Base-by-base conservation (phyloP, 2,329 filamentous ascomycete genomes). In the Aspergillus oerlinghausenensis region DNA sequence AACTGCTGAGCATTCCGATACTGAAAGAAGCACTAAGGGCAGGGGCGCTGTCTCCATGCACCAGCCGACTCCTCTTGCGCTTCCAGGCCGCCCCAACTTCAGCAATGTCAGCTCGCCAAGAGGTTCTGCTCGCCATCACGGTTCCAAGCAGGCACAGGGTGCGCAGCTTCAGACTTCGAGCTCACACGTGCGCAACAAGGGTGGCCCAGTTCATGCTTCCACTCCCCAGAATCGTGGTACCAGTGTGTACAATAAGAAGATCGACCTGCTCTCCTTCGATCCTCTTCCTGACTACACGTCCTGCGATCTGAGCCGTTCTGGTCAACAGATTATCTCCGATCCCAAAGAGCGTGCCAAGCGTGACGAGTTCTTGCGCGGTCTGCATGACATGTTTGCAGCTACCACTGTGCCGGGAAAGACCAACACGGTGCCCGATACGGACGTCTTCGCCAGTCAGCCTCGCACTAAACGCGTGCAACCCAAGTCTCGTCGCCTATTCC, bases 401-500 rank as follows among this genome's bases (percentile, higher is more conserved):
- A 29, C n/a, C 23, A 11, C 43, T 6, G 4, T 54, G 26, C 23
- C 55, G n/a, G 38, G 45, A 17, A 51, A 43, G 43, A 8, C 54
- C 17, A 59, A 63, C 10, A 60, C 54, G 17, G 26, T 57, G 25
- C n/a, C 59, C n/a, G 25, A 56, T 6, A 50, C 61, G 8, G 61
- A 63, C 42, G 26, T 42, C 19, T 19, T 47, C 50, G 11, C 19
- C 42, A 3, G 48, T 49, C 59, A 60, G 49, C 23, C 23, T 9
- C 63, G 59, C 28, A 52, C 57, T 49, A 67, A 57, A 56, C 64
- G 52, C 25, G 28, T 49, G 1, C 58, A 55, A 17, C 21, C 21
- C 19, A 65, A 57, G 50, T 62, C 65, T 11, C 65, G 65, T 40
- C 63, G 64, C 29, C 50, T 68, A 35, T 67, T 65, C 49, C 60